Base-by-base conservation (phyloP, 2,329 filamentous ascomycete genomes). In the Bipolaris sorokiniana region DNA sequence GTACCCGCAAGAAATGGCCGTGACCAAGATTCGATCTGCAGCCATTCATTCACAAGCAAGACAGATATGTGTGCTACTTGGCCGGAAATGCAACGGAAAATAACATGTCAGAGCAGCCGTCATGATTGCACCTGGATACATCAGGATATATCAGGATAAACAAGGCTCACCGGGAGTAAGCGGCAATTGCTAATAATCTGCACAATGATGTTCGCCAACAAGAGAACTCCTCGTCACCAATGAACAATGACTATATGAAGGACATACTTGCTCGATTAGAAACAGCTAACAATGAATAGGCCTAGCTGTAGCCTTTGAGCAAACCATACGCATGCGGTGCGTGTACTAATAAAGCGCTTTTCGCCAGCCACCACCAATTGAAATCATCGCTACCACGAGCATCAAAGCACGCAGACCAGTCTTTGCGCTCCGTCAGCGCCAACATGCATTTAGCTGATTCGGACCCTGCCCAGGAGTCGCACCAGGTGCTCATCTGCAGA, bases 241-340 rank as follows among this genome's bases (percentile, higher is more conserved):
- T 18, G 3, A 44, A 4, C 3, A 22, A 11, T 18, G 23, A 7
- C 15, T 16, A 11, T 13, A 13, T 13, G 18, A 48, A 31, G 36
- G 20, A 36, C 16, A 13, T 11, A 9, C 0, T 18, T 51, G 10
- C 7, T 40, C 40, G 15, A 22, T 49, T 44, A 9, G 33, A 26
- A 38, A n/a, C 13, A 48, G 49, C n/a, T 28, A 18, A 16, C 7
- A 18, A 28, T 11, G 2, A 23, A 22, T 37, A n/a, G 3, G 11
- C 23, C 52, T 65, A 73, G 22, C 49, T 62, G 20, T 70, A 74
- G 10, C 72, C 73, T 48, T 75, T 75, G 5, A 67, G 22, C 6
- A 69, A 38, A 1, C 59, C 69, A 54, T 73, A 75, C 11, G 62
- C 44, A 33, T 75, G 70, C 38, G 63, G 63, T 2, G 63, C 60